Percentiles rank a stretch among this genome's conserved stretches.
Evolutionary conservation across 108 stramenopile species (phyloP).

Genomic region (Nitzschia palea): DNA sequence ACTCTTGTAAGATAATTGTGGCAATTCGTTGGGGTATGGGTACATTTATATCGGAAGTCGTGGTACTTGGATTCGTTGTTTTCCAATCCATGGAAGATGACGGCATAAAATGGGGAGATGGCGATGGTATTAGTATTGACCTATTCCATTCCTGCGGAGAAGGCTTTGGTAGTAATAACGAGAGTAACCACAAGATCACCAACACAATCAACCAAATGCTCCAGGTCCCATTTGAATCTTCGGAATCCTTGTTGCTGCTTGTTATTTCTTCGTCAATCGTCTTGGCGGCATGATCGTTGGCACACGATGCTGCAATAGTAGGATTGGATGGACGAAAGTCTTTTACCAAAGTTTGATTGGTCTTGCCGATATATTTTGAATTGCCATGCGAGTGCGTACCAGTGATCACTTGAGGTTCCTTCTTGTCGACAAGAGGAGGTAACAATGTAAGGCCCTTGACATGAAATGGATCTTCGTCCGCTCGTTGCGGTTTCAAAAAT

Average conservation of each 20-base stretch:
- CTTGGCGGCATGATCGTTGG: neutral
- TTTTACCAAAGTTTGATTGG: neutral
- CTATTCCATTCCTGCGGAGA: too few relatives aligned
- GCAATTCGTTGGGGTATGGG: neutral
- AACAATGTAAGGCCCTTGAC: neutral
- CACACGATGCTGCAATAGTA: neutral
- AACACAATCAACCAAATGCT: too few relatives aligned
- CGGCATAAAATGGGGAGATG: too few relatives aligned
- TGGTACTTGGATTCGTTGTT: too few relatives aligned
- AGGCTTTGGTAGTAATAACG: too few relatives aligned
- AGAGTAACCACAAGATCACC: too few relatives aligned
- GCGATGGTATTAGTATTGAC: too few relatives aligned
- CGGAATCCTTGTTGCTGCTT: neutral
- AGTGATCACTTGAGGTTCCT: neutral
- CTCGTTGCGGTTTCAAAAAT: neutral
- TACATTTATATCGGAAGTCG: too few relatives aligned
- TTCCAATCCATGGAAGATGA: too few relatives aligned
- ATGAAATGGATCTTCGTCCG: neutral
- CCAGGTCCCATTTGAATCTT: too few relatives aligned
- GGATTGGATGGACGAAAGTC: neutral
- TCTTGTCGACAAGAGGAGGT: neutral
- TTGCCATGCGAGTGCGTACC: neutral
- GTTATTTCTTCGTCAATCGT: neutral
- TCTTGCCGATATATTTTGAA: neutral
- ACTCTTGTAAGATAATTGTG: neutral